phyloP scores from a whole-genome alignment of 805 yeast species.

The Wickerhamomyces canadensis region DNA sequence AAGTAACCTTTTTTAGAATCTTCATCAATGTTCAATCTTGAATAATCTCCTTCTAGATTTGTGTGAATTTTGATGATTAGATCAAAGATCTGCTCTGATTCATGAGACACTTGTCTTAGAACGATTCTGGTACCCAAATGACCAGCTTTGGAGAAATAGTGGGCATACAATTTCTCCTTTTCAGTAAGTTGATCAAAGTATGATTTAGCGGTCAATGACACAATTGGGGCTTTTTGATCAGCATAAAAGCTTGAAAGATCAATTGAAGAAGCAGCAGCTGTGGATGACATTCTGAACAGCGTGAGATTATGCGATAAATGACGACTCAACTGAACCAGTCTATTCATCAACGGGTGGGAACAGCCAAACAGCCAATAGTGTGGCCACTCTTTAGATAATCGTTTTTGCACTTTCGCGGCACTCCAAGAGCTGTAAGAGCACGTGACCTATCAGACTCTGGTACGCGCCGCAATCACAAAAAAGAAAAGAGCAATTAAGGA shows the following conservation, averaged over 20 bases:
- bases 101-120: slow-evolving; percentile 76
- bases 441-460: no score
- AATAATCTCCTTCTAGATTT: slow-evolving; percentile 42
- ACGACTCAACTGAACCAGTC: slow-evolving; percentile 7
- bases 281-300: slow-evolving; percentile 8
- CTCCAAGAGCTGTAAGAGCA: no score
- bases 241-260: slow-evolving; percentile 32
- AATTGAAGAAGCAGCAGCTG: slow-evolving; percentile 4
- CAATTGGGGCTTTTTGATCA: slow-evolving; percentile 64
- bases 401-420: no score
- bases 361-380: neutral
- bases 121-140: slow-evolving; percentile 81
- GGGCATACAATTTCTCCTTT: slow-evolving; percentile 68
- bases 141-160: slow-evolving; percentile 75
- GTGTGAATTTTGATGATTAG: slow-evolving; percentile 56
- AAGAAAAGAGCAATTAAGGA: neutral
- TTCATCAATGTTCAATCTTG: slow-evolving; percentile 30
- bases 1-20: slow-evolving; percentile 43
- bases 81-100: slow-evolving; percentile 71
- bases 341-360: slow-evolving; percentile 1
- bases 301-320: slow-evolving; percentile 2
- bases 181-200: slow-evolving; percentile 63
- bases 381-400: no score
- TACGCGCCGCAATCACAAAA: neutral
- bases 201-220: slow-evolving; percentile 59